Percentiles rank a stretch among this genome's conserved stretches.
phyloP scores from a whole-genome alignment of 768 basidiomycete species.

The Galerina sulciceps region DNA sequence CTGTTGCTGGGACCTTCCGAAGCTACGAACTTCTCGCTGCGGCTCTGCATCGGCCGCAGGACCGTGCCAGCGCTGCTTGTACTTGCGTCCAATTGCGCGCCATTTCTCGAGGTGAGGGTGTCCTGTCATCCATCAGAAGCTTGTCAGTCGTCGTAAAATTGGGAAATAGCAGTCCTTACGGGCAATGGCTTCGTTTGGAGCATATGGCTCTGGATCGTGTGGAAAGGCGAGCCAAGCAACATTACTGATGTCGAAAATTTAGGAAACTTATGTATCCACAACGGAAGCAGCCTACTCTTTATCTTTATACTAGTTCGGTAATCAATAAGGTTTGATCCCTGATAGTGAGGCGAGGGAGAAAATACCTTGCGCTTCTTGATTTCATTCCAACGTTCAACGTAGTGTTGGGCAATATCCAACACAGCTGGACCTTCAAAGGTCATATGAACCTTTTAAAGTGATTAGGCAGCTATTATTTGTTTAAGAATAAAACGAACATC shows the following conservation, averaged over 20 bases:
- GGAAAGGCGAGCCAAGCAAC: slow-evolving; percentile 81
- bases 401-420: slow-evolving; percentile 92
- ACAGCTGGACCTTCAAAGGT: slow-evolving; percentile 82
- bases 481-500: slow-evolving; percentile 60
- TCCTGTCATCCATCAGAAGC: slow-evolving; percentile 25
- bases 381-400: slow-evolving; percentile 91
- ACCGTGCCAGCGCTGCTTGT: slow-evolving; percentile 69
- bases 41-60: not conserved
- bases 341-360: not conserved
- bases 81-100: slow-evolving; percentile 58
- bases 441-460: slow-evolving; percentile 69
- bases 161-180: slow-evolving; percentile 39
- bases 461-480: not conserved
- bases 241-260: slow-evolving; percentile 34
- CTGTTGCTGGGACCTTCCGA: slow-evolving; percentile 38
- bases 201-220: slow-evolving; percentile 58
- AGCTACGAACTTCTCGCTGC: not conserved
- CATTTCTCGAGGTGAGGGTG: slow-evolving; percentile 76
- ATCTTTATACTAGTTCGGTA: slow-evolving; percentile 39
- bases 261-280: not conserved
- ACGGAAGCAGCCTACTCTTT: slow-evolving; percentile 44
- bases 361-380: slow-evolving; percentile 78
- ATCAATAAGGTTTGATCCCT: not conserved
- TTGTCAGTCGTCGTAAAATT: not conserved
- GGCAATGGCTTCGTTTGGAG: slow-evolving; percentile 70